Conservation (phyloP, 2,329 filamentous ascomycete species). For the Sclerotinia subarctica region DNA sequence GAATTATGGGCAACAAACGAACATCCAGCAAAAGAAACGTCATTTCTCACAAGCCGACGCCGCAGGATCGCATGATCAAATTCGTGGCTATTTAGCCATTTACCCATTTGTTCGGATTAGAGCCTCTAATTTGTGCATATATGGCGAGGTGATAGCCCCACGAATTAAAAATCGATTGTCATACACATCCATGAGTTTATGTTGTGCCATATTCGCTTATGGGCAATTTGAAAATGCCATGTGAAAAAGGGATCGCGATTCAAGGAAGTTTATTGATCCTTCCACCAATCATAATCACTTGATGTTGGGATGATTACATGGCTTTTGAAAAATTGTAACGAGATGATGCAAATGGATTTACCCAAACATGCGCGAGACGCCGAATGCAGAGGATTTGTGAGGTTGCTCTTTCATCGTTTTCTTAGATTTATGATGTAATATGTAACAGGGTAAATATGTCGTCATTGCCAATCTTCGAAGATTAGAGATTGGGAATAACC, state of each 20-base stretch:
- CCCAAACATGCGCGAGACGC: neutral
- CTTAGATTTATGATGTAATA: conserved; percentile 9
- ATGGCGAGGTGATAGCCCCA: neutral
- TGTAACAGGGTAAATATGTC: neutral
- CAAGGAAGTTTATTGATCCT: neutral
- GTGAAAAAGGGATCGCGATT: neutral
- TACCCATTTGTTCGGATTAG: neutral
- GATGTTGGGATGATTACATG: neutral
- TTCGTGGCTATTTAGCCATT: neutral
- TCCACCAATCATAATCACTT: neutral
- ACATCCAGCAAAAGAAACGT: neutral
- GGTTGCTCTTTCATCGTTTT: neutral
- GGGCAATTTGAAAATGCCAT: conserved; percentile 8
- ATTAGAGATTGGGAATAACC: neutral
- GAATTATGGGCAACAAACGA: neutral
- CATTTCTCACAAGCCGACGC: neutral
- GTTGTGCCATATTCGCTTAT: neutral
- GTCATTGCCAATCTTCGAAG: conserved; percentile 1
- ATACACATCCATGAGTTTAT: neutral
- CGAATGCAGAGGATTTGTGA: neutral
- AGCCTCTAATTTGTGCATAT: neutral
- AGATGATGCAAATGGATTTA: neutral
- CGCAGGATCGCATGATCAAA: conserved; percentile 4
- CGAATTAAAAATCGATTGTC: neutral
- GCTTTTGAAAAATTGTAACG: neutral